A percentile compares a stretch with the other conserved stretches of the same genome.
Evolutionary conservation across 2,329 filamentous ascomycete species (phyloP).

Genomic region (Microcyclosporella mali): DNA sequence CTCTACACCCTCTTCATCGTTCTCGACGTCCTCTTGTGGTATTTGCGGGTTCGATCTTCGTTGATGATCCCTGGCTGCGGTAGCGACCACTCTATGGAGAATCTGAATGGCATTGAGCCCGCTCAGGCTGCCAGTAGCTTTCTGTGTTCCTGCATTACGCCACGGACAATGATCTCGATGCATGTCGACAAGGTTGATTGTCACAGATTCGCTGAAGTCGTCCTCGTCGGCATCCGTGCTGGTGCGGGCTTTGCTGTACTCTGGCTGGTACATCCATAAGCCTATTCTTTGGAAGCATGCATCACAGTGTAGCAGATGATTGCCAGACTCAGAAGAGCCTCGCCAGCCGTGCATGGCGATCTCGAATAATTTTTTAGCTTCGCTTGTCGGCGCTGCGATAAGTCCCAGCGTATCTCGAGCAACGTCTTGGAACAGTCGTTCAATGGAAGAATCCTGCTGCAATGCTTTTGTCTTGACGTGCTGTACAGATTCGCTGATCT

Average conservation of each 20-base stretch:
- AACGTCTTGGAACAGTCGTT: constrained; percentile 25
- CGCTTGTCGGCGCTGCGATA: constrained; percentile 4
- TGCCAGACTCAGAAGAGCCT: constrained; percentile 54
- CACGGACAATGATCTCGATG: constrained; percentile 36
- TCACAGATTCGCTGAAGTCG: constrained; percentile 9
- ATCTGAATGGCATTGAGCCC: constrained; percentile 30
- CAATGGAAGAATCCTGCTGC: constrained; percentile 11
- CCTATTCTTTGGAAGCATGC: constrained; percentile 84
- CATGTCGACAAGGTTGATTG: constrained; percentile 29
- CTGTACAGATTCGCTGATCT: constrained; percentile 24
- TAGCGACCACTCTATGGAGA: constrained; percentile 27
- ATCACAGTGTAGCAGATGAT: constrained; percentile 71
- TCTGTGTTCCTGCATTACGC: constrained; percentile 30
- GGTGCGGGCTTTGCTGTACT: constrained; percentile 28
- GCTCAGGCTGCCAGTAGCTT: constrained; percentile 28
- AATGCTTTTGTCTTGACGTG: constrained; percentile 18
- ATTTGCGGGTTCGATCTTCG: constrained; percentile 23
- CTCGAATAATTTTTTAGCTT: constrained; percentile 23
- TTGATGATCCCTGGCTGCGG: constrained; percentile 28
- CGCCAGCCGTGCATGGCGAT: constrained; percentile 44
- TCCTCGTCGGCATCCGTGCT: constrained; percentile 29
- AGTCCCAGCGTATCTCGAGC: constrained; percentile 21
- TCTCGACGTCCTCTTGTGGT: constrained; percentile 1
- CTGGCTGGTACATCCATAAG: constrained; percentile 83
- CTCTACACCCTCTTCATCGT: constrained; percentile 5